Evolutionary conservation across 2,329 filamentous ascomycete genomes (phyloP), one percentile per base, ranked within the genome.

Genomic region (Lecanicillium sp.): DNA sequence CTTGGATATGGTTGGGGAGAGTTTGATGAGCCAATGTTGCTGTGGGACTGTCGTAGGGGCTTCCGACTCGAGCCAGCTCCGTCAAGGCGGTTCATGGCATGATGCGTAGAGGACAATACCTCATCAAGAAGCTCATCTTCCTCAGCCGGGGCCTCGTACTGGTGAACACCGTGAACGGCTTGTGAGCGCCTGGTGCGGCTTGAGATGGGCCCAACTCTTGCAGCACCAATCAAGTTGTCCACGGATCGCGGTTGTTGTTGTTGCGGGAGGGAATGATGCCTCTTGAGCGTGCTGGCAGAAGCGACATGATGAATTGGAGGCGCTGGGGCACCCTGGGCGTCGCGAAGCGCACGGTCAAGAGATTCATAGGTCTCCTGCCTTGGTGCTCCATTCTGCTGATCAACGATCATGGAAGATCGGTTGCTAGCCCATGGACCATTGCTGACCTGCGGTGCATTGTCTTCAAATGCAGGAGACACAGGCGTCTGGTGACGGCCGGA

Each of bases 61-160:
- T 62, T 62, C 27, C 45, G 35, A 7, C 22, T 11, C 11, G 22
- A 25, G 9, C 43, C 40, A 35, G 52, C 45, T 3, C 64, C 73
- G 55, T 73, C 85, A 43, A 94, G 68, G 9, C 78, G 79, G 55
- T 78, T 82, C 53, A 85, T 83, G 7, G 80, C 85, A 44, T 76
- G 78, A 51, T 82, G 81, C 0, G 88, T 85, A 5, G 85, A 86
- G 35, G 80, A 75, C 30, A 95, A 69, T 15, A 80, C 88, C 61
- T 98, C 92, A 49, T 95, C 89, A 9, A 96, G 71, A 9, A 98
- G 73, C 62, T 98, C 92, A 43, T 98, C 92, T 55, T 96, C 90
- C 60, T 98, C 92, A 52, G 94, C 89, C 1, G 92, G 87, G 0
- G 89, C 89, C 55, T 98, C 92, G 56, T 96, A 95, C 45, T 86